Base-by-base conservation (phyloP, 768 basidiomycete species). In the Agaricus subrufescens region DNA sequence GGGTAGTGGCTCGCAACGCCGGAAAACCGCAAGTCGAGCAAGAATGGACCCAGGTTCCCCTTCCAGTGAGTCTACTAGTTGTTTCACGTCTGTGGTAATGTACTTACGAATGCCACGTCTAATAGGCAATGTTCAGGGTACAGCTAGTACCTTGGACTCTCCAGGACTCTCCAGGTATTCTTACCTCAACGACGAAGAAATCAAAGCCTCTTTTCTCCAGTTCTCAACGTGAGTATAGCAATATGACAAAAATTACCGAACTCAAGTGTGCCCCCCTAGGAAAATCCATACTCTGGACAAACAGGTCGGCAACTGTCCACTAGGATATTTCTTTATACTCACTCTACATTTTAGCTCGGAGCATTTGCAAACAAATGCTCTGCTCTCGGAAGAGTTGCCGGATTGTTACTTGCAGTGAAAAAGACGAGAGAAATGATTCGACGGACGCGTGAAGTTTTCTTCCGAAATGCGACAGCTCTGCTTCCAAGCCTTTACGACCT, bases 401-500 rank as follows among this genome's bases (percentile, higher is more conserved):
- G 54, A 11, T 31, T 55, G 8, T n/a, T 55, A 29, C 34, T 55
- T n/a, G 54, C 46, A 4, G 48, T 55, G 46, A 55, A 49, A 12
- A 47, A 26, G 8, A 34, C 54, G 3, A 48, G 54, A 39, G 47
- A 48, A 26, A 43, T 40, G 47, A 27, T 55, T 7, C 46, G 54
- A 25, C 39, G 47, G n/a, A 49, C 54, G 11, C 54, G 54, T 19
- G 54, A 55, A 42, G 46, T 31, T 10, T 55, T 55, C 54, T 55
- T 55, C 15, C 46, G 54, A 5, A 55, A 55, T 43, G 54, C 54
- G 25, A 42, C 29, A 19, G 54, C 54, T 2, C 39, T 55, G 10
- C 54, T 40, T n/a, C 47, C 46, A 2, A 46, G 39, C 8, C 46
- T 55, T n/a, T 43, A 49, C n/a, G 54, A 49, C 3, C n/a, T 55